phyloP scores from a whole-genome alignment of 805 yeast genomes.

The Naumovozyma baii region DNA sequence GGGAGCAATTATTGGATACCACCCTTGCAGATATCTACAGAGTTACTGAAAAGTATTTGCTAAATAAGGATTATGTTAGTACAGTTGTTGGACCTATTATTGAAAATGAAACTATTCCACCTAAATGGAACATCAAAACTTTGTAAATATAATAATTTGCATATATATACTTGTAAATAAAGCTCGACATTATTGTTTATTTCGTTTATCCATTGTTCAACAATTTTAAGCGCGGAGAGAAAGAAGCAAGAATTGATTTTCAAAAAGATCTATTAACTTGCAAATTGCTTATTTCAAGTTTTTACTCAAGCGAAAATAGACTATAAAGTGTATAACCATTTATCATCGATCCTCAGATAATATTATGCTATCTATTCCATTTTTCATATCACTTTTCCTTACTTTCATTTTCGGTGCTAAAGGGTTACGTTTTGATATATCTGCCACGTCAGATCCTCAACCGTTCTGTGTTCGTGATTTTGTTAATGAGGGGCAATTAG shows the following conservation, averaged over 20 bases:
- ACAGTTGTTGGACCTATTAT: slow-evolving; percentile 18
- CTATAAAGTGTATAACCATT: no score
- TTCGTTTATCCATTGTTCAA: slow-evolving; percentile 1
- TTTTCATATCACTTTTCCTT: not conserved
- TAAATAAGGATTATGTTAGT: slow-evolving; percentile 7
- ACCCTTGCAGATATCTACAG: slow-evolving; percentile 48
- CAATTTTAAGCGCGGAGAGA: slow-evolving; percentile 31
- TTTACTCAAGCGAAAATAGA: no score
- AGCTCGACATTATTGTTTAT: not conserved
- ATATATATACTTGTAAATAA: not conserved
- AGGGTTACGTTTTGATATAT: slow-evolving; percentile 44
- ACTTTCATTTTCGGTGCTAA: slow-evolving; percentile 2
- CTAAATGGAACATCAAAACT: slow-evolving; percentile 15
- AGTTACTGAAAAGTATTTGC: slow-evolving; percentile 54
- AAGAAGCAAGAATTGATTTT: no score
- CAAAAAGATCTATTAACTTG: no score
- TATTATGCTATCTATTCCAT: no score
- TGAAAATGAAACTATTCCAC: slow-evolving; percentile 7
- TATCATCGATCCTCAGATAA: no score
- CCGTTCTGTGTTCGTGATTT: slow-evolving; percentile 90
- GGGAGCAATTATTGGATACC: slow-evolving; percentile 64
- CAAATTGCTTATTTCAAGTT: no score
- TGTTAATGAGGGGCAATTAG: slow-evolving; percentile 71
- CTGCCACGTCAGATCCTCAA: slow-evolving; percentile 35
- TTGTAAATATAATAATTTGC: not conserved